Conservation (phyloP, 176 grass and related monocot genomes). For the Thinopyrum elongatum region DNA sequence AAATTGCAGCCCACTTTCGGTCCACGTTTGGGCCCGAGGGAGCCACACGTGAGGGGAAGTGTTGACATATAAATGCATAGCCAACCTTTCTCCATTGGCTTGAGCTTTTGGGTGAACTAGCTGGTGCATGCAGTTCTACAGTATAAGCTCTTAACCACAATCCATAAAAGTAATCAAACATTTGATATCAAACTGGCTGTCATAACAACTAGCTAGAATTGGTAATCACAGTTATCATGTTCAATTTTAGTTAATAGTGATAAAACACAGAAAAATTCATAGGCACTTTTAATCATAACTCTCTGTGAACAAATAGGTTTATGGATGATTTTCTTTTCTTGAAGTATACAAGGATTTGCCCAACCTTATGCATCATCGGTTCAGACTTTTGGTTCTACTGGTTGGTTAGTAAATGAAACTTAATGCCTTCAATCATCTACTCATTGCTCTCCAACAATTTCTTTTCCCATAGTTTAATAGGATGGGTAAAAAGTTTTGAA, state of each 20-base stretch:
- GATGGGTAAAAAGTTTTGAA: neutral
- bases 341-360: no score
- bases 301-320: neutral
- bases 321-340: neutral
- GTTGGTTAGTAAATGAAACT: no score
- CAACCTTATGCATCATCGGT: no score
- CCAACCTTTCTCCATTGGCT: no score
- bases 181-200: neutral
- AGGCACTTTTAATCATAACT: neutral
- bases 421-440: neutral
- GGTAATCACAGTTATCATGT: neutral
- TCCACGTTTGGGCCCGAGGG: no score
- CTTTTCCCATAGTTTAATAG: neutral
- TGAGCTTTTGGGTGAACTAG: no score
- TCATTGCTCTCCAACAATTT: neutral
- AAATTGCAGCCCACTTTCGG: no score
- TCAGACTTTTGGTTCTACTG: no score
- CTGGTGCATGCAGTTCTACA: no score
- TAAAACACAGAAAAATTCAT: neutral
- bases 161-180: neutral
- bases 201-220: neutral
- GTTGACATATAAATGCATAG: no score
- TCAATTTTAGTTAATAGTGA: neutral
- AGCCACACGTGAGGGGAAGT: no score
- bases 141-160: neutral